A percentile compares a stretch with the other conserved stretches of the same genome.
Evolutionary conservation across 768 basidiomycete species (phyloP).

Genomic region (Floccularia luteovirens): DNA sequence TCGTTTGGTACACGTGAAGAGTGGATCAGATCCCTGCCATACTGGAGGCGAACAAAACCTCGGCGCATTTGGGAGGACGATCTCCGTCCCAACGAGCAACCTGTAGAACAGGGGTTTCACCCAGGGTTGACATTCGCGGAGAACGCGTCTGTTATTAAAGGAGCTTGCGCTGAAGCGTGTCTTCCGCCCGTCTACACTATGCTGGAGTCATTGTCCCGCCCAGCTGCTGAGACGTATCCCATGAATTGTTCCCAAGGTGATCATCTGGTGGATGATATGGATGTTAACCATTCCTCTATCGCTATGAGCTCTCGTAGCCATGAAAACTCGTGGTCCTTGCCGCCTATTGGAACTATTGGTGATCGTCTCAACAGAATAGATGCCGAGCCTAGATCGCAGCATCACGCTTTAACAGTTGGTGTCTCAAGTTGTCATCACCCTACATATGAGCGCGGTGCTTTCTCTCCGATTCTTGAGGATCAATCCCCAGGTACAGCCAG

Average conservation of each 20-base stretch:
- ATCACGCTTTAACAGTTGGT: background rate
- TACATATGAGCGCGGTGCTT: conserved; percentile 20
- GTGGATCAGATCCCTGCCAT: conserved; percentile 66
- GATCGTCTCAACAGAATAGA: conserved; percentile 20
- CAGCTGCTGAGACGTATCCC: conserved; percentile 7
- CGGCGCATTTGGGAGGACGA: conserved; percentile 63
- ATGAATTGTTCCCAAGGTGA: conserved; percentile 20
- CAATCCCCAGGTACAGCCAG: conserved; percentile 47
- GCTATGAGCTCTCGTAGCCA: conserved; percentile 26
- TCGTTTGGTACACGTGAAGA: conserved; percentile 62
- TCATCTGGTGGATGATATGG: conserved; percentile 39
- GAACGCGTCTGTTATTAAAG: conserved; percentile 81
- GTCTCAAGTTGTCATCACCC: background rate
- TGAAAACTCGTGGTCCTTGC: conserved; percentile 22
- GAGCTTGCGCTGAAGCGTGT: conserved; percentile 77
- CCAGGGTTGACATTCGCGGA: conserved; percentile 71
- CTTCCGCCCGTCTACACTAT: conserved; percentile 61
- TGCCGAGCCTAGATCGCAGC: conserved; percentile 15
- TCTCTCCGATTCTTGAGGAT: conserved; percentile 60
- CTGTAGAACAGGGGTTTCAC: conserved; percentile 50
- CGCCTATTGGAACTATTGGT: conserved; percentile 4
- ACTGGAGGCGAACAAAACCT: conserved; percentile 64
- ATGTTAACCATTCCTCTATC: conserved; percentile 25
- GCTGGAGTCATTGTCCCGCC: conserved; percentile 11
- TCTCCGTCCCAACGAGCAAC: conserved; percentile 16